These are phyloP conservation scores for Mycena vulgaris DNA, from an alignment of 768 basidiomycete genomes.

Conservation along the genomic window DNA sequence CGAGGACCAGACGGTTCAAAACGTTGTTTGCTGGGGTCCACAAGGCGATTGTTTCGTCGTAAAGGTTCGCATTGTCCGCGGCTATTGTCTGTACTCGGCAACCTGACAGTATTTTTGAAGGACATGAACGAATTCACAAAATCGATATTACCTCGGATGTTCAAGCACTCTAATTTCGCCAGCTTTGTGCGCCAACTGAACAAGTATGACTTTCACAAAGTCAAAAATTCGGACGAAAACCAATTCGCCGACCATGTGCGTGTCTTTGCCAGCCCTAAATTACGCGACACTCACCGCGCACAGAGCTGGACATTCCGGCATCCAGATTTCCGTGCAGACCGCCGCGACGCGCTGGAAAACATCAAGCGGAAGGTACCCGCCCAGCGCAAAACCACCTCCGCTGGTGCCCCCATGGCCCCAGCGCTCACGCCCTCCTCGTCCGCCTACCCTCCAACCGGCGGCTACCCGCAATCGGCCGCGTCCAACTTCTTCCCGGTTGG, in stretches of 20 bases:
- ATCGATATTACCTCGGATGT: constrained; percentile 87
- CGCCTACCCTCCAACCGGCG: constrained; percentile 42
- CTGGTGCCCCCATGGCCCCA: background rate
- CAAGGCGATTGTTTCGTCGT: constrained; percentile 92
- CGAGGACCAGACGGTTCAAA: constrained; percentile 78
- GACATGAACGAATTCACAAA: constrained; percentile 98
- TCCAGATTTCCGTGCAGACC: constrained; percentile 58
- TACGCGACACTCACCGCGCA: background rate
- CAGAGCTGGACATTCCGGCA: constrained; percentile 71
- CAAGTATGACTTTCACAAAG: constrained; percentile 98
- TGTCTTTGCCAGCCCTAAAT: too few species aligned
- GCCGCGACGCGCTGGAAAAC: constrained; percentile 67
- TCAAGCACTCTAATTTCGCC: too few species aligned
- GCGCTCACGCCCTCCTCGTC: constrained; percentile 27
- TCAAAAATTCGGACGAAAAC: constrained; percentile 77
- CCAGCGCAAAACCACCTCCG: background rate
- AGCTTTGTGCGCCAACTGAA: too few species aligned
- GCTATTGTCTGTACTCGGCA: background rate
- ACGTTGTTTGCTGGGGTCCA: constrained; percentile 87
- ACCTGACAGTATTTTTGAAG: constrained; percentile 10
- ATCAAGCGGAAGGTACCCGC: constrained; percentile 68
- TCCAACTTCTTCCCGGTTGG: too few species aligned
- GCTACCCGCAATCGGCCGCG: constrained; percentile 42
- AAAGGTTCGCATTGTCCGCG: constrained; percentile 64
- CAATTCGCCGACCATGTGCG: too few species aligned